These are phyloP conservation scores for Auriculariales sp. DNA, from an alignment of 768 basidiomycete genomes.

Conservation along the genomic window DNA sequence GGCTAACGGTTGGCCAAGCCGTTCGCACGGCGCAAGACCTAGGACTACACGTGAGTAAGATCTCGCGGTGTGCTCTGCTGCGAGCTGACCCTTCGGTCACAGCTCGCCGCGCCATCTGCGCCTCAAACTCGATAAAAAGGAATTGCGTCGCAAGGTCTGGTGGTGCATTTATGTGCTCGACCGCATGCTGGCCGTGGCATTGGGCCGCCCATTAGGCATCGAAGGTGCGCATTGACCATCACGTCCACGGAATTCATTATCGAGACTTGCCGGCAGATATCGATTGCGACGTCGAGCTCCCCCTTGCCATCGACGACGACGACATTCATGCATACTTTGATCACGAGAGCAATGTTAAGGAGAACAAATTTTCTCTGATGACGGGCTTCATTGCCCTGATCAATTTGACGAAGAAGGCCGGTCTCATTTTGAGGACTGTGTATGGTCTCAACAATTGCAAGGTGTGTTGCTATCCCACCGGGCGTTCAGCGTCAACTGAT, in stretches of 20 bases:
- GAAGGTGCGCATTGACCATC: slow-evolving; percentile 57
- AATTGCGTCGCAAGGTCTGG: slow-evolving; percentile 84
- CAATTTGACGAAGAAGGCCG: slow-evolving; percentile 72
- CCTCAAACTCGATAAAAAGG: slow-evolving; percentile 66
- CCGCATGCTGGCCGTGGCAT: slow-evolving; percentile 81
- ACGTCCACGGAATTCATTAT: neutral
- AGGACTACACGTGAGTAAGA: slow-evolving; percentile 66
- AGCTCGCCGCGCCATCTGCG: slow-evolving; percentile 67
- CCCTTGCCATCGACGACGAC: slow-evolving; percentile 74
- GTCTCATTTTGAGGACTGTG: slow-evolving; percentile 66
- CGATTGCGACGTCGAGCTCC: slow-evolving; percentile 82
- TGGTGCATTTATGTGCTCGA: slow-evolving; percentile 87
- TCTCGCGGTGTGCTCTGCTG: slow-evolving; percentile 1
- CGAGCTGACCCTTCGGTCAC: slow-evolving; percentile 35
- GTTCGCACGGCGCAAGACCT: slow-evolving; percentile 82
- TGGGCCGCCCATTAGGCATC: slow-evolving; percentile 78
- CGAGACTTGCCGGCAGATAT: slow-evolving; percentile 22
- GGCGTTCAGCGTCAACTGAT: slow-evolving; percentile 1
- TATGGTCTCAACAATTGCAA: slow-evolving; percentile 69
- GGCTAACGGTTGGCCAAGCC: slow-evolving; percentile 85
- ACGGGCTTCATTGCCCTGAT: slow-evolving; percentile 63
- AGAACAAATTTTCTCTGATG: slow-evolving; percentile 47
- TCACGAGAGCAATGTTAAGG: slow-evolving; percentile 10
- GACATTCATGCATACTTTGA: slow-evolving; percentile 55
- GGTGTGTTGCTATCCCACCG: slow-evolving; percentile 16